These are phyloP conservation scores for Solanum phureja DNA, from an alignment of 257 asterid species.

Conservation along the genomic window DNA sequence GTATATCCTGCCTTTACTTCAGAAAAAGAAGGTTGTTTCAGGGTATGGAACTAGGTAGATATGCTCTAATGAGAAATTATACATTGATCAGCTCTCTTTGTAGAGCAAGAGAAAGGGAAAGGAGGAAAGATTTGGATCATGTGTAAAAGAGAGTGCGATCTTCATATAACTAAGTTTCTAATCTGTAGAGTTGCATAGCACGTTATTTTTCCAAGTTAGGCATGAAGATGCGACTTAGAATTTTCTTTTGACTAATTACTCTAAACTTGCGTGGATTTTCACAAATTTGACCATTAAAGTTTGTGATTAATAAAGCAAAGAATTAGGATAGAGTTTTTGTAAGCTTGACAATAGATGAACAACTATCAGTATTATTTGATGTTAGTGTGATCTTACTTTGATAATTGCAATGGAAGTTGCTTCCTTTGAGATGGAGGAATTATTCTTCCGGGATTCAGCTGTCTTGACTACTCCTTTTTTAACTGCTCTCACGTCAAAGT, in stretches of 20 bases:
- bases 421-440: neutral
- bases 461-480: neutral
- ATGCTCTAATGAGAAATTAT: neutral
- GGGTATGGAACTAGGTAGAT: neutral
- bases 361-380: neutral
- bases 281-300: neutral
- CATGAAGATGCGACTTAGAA: neutral
- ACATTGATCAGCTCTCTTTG: neutral
- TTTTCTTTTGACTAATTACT: neutral
- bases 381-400: neutral
- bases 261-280: neutral
- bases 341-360: neutral
- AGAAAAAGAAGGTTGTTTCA: neutral
- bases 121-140: neutral
- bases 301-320: neutral
- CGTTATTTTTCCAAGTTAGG: neutral
- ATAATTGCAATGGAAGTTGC: neutral
- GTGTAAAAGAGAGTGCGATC: neutral
- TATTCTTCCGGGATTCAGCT: neutral
- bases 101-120: neutral
- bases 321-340: neutral
- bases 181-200: neutral
- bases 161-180: neutral
- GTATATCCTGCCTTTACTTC: neutral
- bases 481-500: constrained; percentile 4